Evolutionary conservation across 805 yeast species (phyloP).

Genomic region (Myxozyma geophila): DNA sequence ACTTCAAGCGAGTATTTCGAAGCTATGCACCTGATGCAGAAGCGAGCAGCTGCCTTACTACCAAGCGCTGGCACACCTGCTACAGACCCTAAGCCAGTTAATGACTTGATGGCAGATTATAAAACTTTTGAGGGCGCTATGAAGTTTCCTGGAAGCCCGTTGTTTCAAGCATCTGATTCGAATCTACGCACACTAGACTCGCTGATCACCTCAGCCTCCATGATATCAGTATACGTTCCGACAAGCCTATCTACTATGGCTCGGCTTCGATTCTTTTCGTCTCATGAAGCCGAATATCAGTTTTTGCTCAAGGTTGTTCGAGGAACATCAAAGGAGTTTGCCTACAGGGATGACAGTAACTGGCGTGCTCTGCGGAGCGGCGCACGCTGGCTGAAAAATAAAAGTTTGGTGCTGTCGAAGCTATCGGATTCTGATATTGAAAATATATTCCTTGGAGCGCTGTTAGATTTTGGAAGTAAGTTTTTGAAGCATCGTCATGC

Average conservation of each 20-base stretch:
- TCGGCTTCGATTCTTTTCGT: constrained; percentile 27
- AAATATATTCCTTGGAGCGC: constrained; percentile 27
- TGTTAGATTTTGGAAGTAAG: constrained; percentile 34
- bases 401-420: constrained; percentile 34
- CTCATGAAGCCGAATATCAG: constrained; percentile 29
- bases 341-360: constrained; percentile 35
- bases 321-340: constrained; percentile 32
- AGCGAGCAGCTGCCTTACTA: constrained; percentile 17
- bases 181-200: constrained; percentile 27
- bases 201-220: constrained; percentile 30
- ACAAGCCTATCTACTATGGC: constrained; percentile 24
- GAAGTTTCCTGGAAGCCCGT: constrained; percentile 23
- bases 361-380: constrained; percentile 31
- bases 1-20: constrained; percentile 20
- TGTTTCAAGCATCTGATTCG: constrained; percentile 15
- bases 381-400: constrained; percentile 29
- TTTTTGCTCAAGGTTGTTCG: constrained; percentile 27
- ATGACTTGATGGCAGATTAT: background rate
- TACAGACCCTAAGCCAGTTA: background rate
- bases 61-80: background rate
- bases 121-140: constrained; percentile 17
- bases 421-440: constrained; percentile 37
- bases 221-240: constrained; percentile 32
- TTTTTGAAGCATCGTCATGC: background rate
- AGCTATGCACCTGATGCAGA: constrained; percentile 29